These are phyloP conservation scores for Leccinum sublutescens DNA, from an alignment of 768 basidiomycete genomes.

Conservation along the genomic window DNA sequence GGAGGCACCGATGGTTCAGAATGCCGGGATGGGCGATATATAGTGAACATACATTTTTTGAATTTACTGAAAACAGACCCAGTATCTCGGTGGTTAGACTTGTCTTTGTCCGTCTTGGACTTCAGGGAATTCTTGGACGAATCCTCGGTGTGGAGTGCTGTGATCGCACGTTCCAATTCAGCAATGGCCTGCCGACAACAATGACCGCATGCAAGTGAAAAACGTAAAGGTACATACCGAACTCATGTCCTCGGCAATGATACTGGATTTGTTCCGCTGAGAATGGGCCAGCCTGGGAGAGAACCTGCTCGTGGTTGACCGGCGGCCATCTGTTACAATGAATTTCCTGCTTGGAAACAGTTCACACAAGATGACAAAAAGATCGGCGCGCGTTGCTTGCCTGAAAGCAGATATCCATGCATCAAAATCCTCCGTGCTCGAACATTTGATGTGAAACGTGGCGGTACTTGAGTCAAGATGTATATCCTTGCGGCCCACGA, in stretches of 20 bases:
- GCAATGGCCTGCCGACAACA: constrained; percentile 46
- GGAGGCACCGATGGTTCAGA: constrained; percentile 2
- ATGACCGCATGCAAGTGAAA: constrained; percentile 5
- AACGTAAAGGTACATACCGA: constrained; percentile 40
- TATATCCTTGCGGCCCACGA: constrained; percentile 72
- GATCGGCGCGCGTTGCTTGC: constrained; percentile 35
- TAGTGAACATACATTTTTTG: constrained; percentile 48
- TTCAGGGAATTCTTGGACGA: constrained; percentile 37
- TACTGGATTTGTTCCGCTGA: constrained; percentile 47
- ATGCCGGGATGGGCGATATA: not conserved
- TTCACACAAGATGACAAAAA: constrained; percentile 18
- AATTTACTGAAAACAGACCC: constrained; percentile 55
- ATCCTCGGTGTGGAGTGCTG: constrained; percentile 40
- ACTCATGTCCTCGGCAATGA: constrained; percentile 66
- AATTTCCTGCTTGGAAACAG: constrained; percentile 50
- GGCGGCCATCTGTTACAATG: constrained; percentile 40
- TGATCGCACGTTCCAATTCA: constrained; percentile 56
- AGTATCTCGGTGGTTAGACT: constrained; percentile 33
- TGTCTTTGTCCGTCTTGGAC: constrained; percentile 47
- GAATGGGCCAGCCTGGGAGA: constrained; percentile 42
- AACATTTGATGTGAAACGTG: constrained; percentile 81
- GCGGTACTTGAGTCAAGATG: constrained; percentile 74
- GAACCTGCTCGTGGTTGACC: constrained; percentile 35
- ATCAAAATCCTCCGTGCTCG: constrained; percentile 68
- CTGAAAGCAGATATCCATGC: constrained; percentile 75